A percentile compares a stretch with the other conserved stretches of the same genome.
Evolutionary conservation across 2,329 filamentous ascomycete species (phyloP).

Genomic region (Septoria petroselini): DNA sequence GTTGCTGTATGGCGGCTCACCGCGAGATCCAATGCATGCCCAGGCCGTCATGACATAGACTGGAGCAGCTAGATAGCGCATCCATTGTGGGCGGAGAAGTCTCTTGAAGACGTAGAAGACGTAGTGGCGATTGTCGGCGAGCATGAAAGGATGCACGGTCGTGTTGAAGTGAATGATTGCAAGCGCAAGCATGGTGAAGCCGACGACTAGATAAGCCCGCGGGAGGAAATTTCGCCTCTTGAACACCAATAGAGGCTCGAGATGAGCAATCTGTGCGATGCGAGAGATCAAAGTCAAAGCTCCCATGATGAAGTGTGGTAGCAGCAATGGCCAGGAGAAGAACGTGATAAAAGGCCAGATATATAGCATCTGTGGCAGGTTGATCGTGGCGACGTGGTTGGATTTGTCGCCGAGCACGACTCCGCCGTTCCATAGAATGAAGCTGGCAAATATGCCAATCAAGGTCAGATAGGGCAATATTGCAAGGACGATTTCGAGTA

Average conservation of each 20-base stretch:
- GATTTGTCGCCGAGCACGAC: conserved; percentile 95
- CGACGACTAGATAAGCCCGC: conserved; percentile 38
- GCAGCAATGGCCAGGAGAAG: conserved; percentile 77
- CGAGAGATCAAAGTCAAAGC: conserved; percentile 30
- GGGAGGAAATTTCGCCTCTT: conserved; percentile 38
- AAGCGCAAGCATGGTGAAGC: conserved; percentile 45
- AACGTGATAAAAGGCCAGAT: conserved; percentile 87
- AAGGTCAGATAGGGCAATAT: conserved; percentile 57
- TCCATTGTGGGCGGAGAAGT: conserved; percentile 54
- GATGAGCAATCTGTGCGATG: conserved; percentile 26
- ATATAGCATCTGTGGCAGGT: conserved; percentile 90
- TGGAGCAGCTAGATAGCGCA: conserved; percentile 55
- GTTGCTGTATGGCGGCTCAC: conserved; percentile 37
- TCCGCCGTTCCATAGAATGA: conserved; percentile 82
- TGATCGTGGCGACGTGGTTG: conserved; percentile 85
- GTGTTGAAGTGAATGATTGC: conserved; percentile 74
- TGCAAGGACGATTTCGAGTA: conserved; percentile 22
- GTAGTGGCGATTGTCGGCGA: conserved; percentile 96
- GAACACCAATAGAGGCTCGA: conserved; percentile 39
- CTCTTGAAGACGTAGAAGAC: conserved; percentile 94
- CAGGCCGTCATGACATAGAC: conserved; percentile 70
- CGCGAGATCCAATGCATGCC: conserved; percentile 60
- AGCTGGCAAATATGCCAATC: conserved; percentile 65
- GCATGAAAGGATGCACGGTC: conserved; percentile 88
- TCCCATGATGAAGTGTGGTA: conserved; percentile 51